phyloP scores from a whole-genome alignment of 1,139 yeast species.

The Taphrina flavorubra region DNA sequence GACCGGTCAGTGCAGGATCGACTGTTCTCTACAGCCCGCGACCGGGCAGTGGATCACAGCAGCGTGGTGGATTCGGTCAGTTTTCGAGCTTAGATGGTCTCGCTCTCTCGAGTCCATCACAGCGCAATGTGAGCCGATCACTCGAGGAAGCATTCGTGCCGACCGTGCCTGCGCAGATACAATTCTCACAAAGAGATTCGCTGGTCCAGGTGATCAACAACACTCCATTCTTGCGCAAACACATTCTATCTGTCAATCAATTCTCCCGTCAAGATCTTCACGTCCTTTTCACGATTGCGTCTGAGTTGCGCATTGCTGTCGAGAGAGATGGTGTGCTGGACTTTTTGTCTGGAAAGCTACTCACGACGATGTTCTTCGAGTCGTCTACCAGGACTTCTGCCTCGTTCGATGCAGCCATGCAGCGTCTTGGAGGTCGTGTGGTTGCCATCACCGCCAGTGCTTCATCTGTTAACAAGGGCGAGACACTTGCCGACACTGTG shows the following conservation, averaged over 20 bases:
- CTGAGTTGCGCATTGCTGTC: constrained; percentile 95
- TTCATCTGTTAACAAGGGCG: constrained; percentile 97
- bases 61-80: constrained; percentile 10
- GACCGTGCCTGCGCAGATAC: constrained; percentile 45
- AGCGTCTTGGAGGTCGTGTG: constrained; percentile 97
- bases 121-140: constrained; percentile 44
- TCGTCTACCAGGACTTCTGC: constrained; percentile 97
- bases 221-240: constrained; percentile 87
- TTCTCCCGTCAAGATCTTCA: constrained; percentile 88
- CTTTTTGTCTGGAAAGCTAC: constrained; percentile 82
- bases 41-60: constrained; percentile 7
- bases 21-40: constrained; percentile 4
- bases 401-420: constrained; percentile 99
- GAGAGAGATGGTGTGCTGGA: constrained; percentile 96
- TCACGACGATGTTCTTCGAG: constrained; percentile 96
- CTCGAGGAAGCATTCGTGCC: constrained; percentile 36
- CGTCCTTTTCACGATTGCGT: constrained; percentile 91
- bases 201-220: constrained; percentile 75
- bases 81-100: constrained; percentile 5
- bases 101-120: constrained; percentile 43
- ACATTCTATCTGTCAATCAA: constrained; percentile 85
- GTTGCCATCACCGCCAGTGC: constrained; percentile 81
- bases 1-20: constrained; percentile 7
- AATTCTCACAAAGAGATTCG: constrained; percentile 61
- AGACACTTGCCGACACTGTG: constrained; percentile 94